These are phyloP conservation scores for Aspergillus sp. DNA, from an alignment of 2,329 filamentous ascomycete species.

Conservation along the genomic window DNA sequence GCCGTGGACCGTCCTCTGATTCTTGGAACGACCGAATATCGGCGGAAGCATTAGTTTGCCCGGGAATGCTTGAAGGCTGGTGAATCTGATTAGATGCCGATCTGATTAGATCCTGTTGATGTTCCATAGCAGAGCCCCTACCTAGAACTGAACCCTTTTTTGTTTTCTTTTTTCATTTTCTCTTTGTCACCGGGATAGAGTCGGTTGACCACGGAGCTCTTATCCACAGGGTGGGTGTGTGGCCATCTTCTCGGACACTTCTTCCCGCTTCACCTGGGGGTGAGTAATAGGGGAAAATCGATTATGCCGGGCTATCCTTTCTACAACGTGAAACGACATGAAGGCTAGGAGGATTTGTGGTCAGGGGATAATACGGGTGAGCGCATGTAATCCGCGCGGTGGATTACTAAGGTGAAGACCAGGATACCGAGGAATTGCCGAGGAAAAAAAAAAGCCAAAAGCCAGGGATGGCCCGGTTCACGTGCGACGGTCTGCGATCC, in stretches of 20 bases:
- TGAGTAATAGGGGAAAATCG: too few relatives aligned
- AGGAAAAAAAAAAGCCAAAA: too few relatives aligned
- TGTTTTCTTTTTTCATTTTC: neutral
- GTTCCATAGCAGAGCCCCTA: too few relatives aligned
- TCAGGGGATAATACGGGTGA: too few relatives aligned
- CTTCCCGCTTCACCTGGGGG: neutral
- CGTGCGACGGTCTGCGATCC: neutral
- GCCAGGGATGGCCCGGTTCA: neutral
- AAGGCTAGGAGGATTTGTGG: too few relatives aligned
- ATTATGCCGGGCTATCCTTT: too few relatives aligned
- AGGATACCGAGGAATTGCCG: neutral
- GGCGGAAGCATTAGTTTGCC: too few relatives aligned
- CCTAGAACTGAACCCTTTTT: neutral
- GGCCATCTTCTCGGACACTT: neutral
- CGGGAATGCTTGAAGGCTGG: neutral
- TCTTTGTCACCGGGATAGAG: neutral
- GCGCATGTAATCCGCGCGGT: too few relatives aligned
- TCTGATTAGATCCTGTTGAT: constrained; percentile 15
- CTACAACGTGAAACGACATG: too few relatives aligned
- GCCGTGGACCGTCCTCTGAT: too few relatives aligned
- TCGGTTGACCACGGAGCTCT: neutral
- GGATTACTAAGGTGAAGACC: neutral
- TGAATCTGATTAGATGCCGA: constrained; percentile 19
- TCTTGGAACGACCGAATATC: too few relatives aligned
- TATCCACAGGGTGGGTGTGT: neutral